Evolutionary conservation across 768 basidiomycete species (phyloP).

Genomic region (Suillus weaverae): DNA sequence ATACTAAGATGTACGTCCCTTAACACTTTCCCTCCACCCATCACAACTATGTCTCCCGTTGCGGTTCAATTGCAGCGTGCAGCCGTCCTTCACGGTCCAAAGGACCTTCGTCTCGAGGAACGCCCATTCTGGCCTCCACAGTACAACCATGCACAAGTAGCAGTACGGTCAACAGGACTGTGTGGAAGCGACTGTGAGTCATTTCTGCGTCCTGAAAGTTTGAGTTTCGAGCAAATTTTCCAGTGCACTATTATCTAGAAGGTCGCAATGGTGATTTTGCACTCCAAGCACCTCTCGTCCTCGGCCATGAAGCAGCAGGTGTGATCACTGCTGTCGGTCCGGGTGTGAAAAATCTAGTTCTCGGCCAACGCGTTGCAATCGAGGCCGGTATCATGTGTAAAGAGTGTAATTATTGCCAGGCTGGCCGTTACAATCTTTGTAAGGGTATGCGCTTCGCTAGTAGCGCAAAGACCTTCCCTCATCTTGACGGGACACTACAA

Average conservation of each 20-base stretch:
- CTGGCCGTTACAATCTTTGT: conserved; percentile 93
- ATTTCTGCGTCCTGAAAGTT: conserved; percentile 3
- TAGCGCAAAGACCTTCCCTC: conserved; percentile 89
- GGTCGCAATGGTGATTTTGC: conserved; percentile 93
- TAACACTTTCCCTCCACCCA: conserved; percentile 24
- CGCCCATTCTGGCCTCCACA: conserved; percentile 73
- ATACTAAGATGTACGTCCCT: conserved; percentile 23
- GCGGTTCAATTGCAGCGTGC: conserved; percentile 61
- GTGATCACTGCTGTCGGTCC: conserved; percentile 81
- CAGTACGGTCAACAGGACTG: conserved; percentile 80
- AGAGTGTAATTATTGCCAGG: conserved; percentile 64
- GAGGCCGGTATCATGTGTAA: conserved; percentile 92
- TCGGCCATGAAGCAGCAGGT: conserved; percentile 94
- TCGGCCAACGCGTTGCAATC: conserved; percentile 89
- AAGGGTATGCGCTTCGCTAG: conserved; percentile 85
- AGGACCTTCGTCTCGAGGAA: conserved; percentile 79
- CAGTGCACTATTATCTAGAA: conserved; percentile 90
- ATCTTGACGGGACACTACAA: conserved; percentile 90
- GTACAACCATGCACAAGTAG: conserved; percentile 75
- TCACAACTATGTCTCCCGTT: conserved; percentile 41
- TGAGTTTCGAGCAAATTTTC: conserved; percentile 1
- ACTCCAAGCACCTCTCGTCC: conserved; percentile 80
- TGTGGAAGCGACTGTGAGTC: conserved; percentile 82
- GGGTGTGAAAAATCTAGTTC: conserved; percentile 58
- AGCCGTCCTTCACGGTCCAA: conserved; percentile 80